Base-by-base conservation (phyloP, 2,329 filamentous ascomycete species). In the Botrytis squamosa region DNA sequence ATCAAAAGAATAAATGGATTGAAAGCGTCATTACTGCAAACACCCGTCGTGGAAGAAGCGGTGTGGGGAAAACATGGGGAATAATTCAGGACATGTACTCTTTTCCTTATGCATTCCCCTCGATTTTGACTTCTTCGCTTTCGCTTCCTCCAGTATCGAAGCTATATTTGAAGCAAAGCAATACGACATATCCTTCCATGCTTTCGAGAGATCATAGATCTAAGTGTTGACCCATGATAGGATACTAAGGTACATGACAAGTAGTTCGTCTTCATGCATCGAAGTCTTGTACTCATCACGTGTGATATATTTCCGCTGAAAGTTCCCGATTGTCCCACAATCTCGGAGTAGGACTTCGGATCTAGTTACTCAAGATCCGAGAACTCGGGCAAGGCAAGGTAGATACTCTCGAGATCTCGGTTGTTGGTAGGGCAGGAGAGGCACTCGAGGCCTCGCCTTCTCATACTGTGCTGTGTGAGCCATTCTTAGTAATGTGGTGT, bases 281-380 rank as follows among this genome's bases (percentile, higher is more conserved):
- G 25, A 29, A 42, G 8, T 29, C 16, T 55, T 40, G 46, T 68
- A 29, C 52, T 33, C 65, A 68, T 69, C 66, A 69, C 49, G 66
- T 69, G 66, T 57, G n/a, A 18, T 44, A 69, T 69, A 69, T 69
- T 33, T 57, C 66, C 66, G 66, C 66, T 69, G n/a, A 69, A 69
- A 69, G 66, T 69, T 42, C 66, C 66, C 66, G 66, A 69, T 6
- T n/a, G 66, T 69, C n/a, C 20, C 49, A 69, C 66, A 57, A 57
- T 69, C 49, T 57, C 66, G 66, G 66, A 69, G 49, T 20, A 57
- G 36, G 38, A 69, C 49, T 69, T 69, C 66, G 66, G 66, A 57
- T 57, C 66, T 42, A 29, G 66, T 59, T 57, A 69, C 66, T 59
- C 66, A 52, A 57, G 66, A 57, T 69, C 66, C 66, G 66, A 44